Evolutionary conservation across 495 filamentous ascomycete species (phyloP).

Genomic region (Penicillium waksmanii): DNA sequence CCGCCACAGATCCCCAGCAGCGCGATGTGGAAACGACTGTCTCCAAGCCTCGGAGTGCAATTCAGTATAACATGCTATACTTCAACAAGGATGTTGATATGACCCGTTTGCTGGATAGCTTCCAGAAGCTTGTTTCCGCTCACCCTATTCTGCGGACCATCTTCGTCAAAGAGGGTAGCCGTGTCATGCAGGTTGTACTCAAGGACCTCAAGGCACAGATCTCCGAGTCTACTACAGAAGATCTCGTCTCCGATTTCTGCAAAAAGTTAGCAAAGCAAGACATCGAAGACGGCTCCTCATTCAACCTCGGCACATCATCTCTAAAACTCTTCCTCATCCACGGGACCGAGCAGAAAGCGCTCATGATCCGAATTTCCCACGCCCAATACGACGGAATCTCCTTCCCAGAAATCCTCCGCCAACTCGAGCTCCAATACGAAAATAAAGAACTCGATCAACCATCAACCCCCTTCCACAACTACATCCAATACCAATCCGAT

Average conservation of each 20-base stretch:
- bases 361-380: conserved; percentile 63
- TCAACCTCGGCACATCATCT: conserved; percentile 53
- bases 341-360: conserved; percentile 38
- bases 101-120: conserved; percentile 27
- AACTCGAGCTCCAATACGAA: conserved; percentile 46
- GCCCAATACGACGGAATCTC: conserved; percentile 69
- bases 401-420: conserved; percentile 55
- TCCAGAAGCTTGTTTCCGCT: conserved; percentile 43
- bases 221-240: conserved; percentile 35
- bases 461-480: conserved; percentile 45
- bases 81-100: conserved; percentile 30
- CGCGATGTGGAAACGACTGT: conserved; percentile 55
- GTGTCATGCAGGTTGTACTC: conserved; percentile 53
- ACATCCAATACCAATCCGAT: conserved; percentile 25
- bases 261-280: conserved; percentile 32
- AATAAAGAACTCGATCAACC: background rate
- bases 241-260: conserved; percentile 42
- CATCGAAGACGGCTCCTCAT: conserved; percentile 33
- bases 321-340: conserved; percentile 29
- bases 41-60: conserved; percentile 37
- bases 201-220: conserved; percentile 41
- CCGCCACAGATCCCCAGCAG: conserved; percentile 41
- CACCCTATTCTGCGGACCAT: conserved; percentile 67
- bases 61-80: conserved; percentile 45
- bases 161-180: conserved; percentile 51